Evolutionary conservation across 305 asterid genomes (phyloP).

Genomic region (Solanum chacoense): DNA sequence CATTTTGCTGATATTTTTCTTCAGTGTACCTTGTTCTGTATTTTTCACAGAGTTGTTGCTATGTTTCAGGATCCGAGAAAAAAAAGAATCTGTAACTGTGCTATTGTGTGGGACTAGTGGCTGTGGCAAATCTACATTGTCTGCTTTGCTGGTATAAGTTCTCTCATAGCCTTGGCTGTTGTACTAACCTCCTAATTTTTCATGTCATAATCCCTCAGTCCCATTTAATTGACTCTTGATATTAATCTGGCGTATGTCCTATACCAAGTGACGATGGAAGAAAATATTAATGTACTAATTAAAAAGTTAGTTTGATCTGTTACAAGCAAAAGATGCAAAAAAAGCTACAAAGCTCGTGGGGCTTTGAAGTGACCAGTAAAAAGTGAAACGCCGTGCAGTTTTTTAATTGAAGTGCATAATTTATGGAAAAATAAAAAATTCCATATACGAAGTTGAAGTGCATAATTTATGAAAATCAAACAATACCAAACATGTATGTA

Average conservation of each 20-base stretch:
- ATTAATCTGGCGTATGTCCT: too few species aligned
- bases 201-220: not conserved
- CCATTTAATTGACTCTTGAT: not conserved
- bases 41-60: slow-evolving; percentile 5
- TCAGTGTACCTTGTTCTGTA: not conserved
- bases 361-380: not conserved
- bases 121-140: slow-evolving; percentile 93
- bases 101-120: slow-evolving; percentile 95
- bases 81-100: slow-evolving; percentile 81
- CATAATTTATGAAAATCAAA: not conserved
- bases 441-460: not conserved
- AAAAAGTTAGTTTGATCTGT: not conserved
- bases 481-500: not conserved
- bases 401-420: not conserved
- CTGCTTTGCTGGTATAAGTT: slow-evolving; percentile 81
- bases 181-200: not conserved
- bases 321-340: not conserved
- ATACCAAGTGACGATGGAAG: not conserved
- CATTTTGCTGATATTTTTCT: not conserved
- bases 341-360: not conserved
- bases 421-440: not conserved
- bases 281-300: not conserved
- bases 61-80: slow-evolving; percentile 69
- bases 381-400: not conserved
- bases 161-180: not conserved